Conservation (phyloP, 192 early-diverging fungal genomes). For the Rhizoclosmatium globosum region DNA sequence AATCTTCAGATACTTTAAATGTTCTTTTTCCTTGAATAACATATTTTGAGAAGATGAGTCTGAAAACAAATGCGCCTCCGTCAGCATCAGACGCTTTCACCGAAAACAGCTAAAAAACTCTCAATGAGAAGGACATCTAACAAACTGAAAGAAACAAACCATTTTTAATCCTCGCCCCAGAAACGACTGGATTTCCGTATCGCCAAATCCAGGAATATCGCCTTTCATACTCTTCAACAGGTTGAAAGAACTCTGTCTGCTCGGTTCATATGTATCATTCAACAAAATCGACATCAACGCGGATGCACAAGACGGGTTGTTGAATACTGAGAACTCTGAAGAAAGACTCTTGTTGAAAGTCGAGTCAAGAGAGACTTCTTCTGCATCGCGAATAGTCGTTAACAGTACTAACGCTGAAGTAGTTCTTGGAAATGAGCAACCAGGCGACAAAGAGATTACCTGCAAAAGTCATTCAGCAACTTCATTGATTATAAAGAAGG, state of each 20-base stretch:
- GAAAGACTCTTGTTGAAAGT: conserved; percentile 24
- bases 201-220: conserved; percentile 61
- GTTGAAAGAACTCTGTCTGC: conserved; percentile 74
- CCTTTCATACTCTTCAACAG: conserved; percentile 73
- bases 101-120: conserved; percentile 15
- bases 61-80: conserved; percentile 80
- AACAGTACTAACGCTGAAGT: conserved; percentile 67
- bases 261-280: conserved; percentile 74
- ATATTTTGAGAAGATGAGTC: conserved; percentile 82
- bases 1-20: conserved; percentile 7
- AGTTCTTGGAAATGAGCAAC: conserved; percentile 75
- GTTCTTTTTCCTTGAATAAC: conserved; percentile 50
- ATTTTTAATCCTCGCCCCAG: conserved; percentile 68
- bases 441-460: conserved; percentile 73
- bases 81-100: conserved; percentile 76
- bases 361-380: conserved; percentile 42
- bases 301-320: conserved; percentile 9
- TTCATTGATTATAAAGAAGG: not conserved
- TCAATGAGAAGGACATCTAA: conserved; percentile 52
- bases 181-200: conserved; percentile 57
- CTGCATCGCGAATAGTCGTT: conserved; percentile 42
- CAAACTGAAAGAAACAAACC: conserved; percentile 50
- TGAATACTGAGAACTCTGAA: conserved; percentile 8
- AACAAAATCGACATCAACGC: conserved; percentile 37
- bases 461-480: conserved; percentile 19